These are phyloP conservation scores for Xylaria sp. DNA, from an alignment of 2,329 filamentous ascomycete species.

Conservation along the genomic window DNA sequence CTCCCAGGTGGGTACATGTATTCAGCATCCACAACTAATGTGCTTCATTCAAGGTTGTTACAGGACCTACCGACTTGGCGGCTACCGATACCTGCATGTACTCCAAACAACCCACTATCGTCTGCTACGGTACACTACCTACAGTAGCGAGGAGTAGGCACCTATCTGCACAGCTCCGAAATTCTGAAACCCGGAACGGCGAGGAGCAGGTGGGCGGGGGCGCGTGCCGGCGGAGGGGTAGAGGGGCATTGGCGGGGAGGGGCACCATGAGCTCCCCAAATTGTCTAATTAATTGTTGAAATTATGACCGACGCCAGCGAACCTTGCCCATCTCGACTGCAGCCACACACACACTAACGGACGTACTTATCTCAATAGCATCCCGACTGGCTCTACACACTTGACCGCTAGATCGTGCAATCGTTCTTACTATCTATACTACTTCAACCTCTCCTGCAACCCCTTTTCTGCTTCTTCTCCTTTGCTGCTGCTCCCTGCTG, in stretches of 20 bases:
- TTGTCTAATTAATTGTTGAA: constrained; percentile 16
- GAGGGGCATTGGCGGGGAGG: constrained; percentile 21
- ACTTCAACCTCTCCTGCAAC: neutral
- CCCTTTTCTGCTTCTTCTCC: neutral
- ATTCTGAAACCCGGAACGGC: neutral
- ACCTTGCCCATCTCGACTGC: neutral
- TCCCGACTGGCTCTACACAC: neutral
- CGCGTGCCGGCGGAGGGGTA: neutral
- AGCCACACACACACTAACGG: neutral
- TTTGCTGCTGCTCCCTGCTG: neutral
- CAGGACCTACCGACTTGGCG: no score
- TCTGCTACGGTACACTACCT: no score
- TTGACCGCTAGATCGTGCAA: constrained; percentile 18
- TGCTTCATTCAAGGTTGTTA: no score
- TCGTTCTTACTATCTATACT: neutral
- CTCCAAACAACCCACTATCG: neutral
- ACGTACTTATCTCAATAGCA: neutral
- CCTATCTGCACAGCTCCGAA: neutral
- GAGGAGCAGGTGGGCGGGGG: neutral
- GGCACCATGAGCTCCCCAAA: constrained; percentile 22
- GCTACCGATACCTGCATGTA: neutral
- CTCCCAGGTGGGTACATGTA: no score
- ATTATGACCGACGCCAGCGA: constrained; percentile 7
- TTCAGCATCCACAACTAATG: no score
- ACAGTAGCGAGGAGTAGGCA: no score